phyloP scores from a whole-genome alignment of 176 grass and related monocot species.

The Eragrostis curvula region DNA sequence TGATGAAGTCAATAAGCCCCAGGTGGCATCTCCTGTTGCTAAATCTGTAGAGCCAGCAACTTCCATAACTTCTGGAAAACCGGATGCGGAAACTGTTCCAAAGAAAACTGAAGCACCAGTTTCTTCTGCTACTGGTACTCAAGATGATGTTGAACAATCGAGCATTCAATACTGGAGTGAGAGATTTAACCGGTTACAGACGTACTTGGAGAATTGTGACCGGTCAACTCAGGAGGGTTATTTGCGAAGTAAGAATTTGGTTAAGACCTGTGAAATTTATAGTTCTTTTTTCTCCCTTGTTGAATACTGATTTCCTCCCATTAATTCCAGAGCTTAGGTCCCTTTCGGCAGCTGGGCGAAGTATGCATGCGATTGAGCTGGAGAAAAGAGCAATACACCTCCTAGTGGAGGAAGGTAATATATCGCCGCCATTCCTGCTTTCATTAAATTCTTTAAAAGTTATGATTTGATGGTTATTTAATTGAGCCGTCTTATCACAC shows the following conservation, averaged over 20 bases:
- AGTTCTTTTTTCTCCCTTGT: neutral
- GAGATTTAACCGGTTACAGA: conserved; percentile 72
- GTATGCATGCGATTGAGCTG: conserved; percentile 78
- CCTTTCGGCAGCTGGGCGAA: conserved; percentile 74
- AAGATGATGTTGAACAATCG: conserved; percentile 36
- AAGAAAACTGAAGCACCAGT: conserved; percentile 39
- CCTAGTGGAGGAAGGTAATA: conserved; percentile 90
- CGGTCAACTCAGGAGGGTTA: conserved; percentile 88
- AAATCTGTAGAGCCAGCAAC: conserved; percentile 11
- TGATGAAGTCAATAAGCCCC: neutral
- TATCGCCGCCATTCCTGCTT: conserved; percentile 30
- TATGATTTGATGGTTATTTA: conserved; percentile 3
- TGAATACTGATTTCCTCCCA: conserved; percentile 27
- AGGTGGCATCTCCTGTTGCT: neutral
- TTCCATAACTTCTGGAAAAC: too few relatives aligned
- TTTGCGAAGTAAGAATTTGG: conserved; percentile 70
- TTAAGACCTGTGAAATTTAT: conserved; percentile 25
- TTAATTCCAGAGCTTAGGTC: conserved; percentile 73
- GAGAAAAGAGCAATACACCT: conserved; percentile 94
- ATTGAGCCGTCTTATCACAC: conserved; percentile 5
- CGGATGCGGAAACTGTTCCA: neutral
- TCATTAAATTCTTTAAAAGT: neutral
- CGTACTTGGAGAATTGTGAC: conserved; percentile 77
- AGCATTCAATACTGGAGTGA: conserved; percentile 64
- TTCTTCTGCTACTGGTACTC: conserved; percentile 20